phyloP scores from a whole-genome alignment of 805 yeast species.

The Candida xiaguanensis region DNA sequence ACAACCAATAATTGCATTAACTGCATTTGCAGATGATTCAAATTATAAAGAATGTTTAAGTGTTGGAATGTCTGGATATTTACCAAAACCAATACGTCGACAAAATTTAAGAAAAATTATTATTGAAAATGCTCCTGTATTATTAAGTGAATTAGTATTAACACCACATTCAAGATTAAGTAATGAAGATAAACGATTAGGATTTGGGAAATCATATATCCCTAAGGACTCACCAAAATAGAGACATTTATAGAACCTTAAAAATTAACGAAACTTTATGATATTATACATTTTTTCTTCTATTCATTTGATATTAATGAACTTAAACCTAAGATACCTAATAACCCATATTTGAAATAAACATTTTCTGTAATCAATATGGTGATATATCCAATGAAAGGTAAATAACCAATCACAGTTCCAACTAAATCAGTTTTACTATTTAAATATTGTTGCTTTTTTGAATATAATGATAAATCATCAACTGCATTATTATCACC shows the following conservation, averaged over 20 bases:
- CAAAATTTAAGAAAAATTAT: constrained; percentile 59
- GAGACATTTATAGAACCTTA: neutral
- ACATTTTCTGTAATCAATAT: constrained; percentile 86
- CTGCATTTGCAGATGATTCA: constrained; percentile 93
- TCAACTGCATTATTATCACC: constrained; percentile 96
- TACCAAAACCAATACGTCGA: constrained; percentile 83
- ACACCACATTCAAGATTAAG: constrained; percentile 28
- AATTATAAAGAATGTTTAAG: constrained; percentile 81
- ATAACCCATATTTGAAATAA: constrained; percentile 72
- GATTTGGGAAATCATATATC: constrained; percentile 13
- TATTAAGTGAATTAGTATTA: constrained; percentile 25
- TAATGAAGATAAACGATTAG: constrained; percentile 25
- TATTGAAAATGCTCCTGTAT: constrained; percentile 39
- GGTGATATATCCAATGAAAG: constrained; percentile 86
- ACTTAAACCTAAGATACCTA: constrained; percentile 71
- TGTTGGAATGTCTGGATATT: constrained; percentile 91
- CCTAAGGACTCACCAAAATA: neutral
- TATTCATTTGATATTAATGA: constrained; percentile 47
- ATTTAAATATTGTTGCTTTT: constrained; percentile 70
- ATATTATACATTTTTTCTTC: neutral
- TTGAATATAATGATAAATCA: constrained; percentile 81
- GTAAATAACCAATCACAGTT: constrained; percentile 88
- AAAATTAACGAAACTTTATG: neutral
- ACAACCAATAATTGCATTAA: constrained; percentile 86
- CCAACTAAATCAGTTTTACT: constrained; percentile 80